Base-by-base conservation (phyloP, 768 basidiomycete genomes). In the Lentinula aciculospora region DNA sequence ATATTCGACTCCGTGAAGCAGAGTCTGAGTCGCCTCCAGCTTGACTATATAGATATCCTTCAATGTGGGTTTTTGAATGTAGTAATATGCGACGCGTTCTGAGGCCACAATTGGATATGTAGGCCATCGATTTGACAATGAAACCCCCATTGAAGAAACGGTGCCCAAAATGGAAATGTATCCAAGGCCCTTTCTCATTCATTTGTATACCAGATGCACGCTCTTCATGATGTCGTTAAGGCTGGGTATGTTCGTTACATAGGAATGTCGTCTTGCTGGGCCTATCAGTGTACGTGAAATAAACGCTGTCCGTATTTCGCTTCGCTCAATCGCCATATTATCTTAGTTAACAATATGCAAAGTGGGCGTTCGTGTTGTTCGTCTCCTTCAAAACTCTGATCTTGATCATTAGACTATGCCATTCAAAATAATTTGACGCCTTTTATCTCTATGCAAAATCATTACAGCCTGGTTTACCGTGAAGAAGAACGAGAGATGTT, bases 371-470 rank as follows among this genome's bases (percentile, higher is more conserved):
- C 29, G 5, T n/a, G 51, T 61, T 21, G 48, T 42, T 12, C 4
- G 46, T n/a, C 21, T 6, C 19, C 27, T 1, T 27, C n/a, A 27
- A 10, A 27, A 28, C 3, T 17, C 19, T 8, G 21, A 6, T 5
- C 25, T 39, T 13, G 34, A 13, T 17, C 25, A 37, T 17, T 55
- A 84, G 83, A 82, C 65, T 85, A 85, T 62, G 85, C 84, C 0
- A 79, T 84, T 56, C 67, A 74, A 37, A 80, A 87, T 66, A 76
- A 78, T 7, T 69, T 82, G 1, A 82, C 81, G 0, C 81, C 80
- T 1, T 86, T 88, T 69, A 82, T 86, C 64, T 82, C 81, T 0
- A 84, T 86, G 84, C 85, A 87, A 66, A 87, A 87, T 63, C 82
- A 83, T 58, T 80, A 87, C 66, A 82, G 71, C 58, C 67, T 84